Conservation (phyloP, 257 asterid species). For the Oldenlandia corymbosa region DNA sequence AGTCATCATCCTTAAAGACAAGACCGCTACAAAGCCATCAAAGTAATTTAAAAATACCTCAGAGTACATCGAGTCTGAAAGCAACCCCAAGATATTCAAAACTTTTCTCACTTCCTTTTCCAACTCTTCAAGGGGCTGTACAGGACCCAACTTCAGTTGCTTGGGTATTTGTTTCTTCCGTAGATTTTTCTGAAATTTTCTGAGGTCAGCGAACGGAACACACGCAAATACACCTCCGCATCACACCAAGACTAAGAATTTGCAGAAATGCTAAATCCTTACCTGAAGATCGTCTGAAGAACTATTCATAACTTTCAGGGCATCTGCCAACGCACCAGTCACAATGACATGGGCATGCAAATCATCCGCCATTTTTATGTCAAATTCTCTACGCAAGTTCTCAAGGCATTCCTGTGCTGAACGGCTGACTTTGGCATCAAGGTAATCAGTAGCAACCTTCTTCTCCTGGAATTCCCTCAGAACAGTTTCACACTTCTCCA, state of each 20-base stretch:
- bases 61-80: conserved; percentile 26
- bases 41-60: conserved; percentile 29
- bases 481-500: conserved; percentile 58
- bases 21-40: not conserved
- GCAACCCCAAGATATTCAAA: conserved; percentile 37
- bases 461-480: conserved; percentile 32
- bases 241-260: not conserved
- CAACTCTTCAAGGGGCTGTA: conserved; percentile 29
- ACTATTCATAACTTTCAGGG: conserved; percentile 50
- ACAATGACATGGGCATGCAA: conserved; percentile 69
- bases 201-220: not conserved
- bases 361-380: conserved; percentile 67
- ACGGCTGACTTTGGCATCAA: conserved; percentile 31
- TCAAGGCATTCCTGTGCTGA: conserved; percentile 49
- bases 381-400: conserved; percentile 55
- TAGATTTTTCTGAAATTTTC: conserved; percentile 26
- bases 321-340: conserved; percentile 59
- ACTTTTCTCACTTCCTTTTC: conserved; percentile 30
- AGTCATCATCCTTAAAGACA: conserved; percentile 3
- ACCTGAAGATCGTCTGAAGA: conserved; percentile 54
- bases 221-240: not conserved
- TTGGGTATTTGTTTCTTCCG: conserved; percentile 23
- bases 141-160: conserved; percentile 17
- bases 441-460: conserved; percentile 26
- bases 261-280: conserved; percentile 10